Conservation (phyloP, 768 basidiomycete genomes). For the Pisolithus marmoratus region DNA sequence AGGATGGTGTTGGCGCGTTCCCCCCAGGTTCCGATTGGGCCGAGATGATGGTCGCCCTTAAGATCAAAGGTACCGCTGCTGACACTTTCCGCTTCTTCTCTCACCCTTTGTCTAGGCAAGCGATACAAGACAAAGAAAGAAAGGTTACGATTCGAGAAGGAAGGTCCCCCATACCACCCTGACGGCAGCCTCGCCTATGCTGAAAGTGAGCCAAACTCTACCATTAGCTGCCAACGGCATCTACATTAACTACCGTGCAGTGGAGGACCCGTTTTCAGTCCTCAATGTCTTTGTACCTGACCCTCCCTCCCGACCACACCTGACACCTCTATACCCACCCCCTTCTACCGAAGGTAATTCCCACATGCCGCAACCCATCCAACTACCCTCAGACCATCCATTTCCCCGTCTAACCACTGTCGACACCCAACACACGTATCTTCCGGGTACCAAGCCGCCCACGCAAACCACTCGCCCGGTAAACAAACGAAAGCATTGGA, state of each 20-base stretch:
- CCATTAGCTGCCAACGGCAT: not conserved
- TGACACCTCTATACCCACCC: conserved; percentile 54
- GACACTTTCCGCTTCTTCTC: not conserved
- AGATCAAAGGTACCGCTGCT: conserved; percentile 55
- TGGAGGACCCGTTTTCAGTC: conserved; percentile 75
- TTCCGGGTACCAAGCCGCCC: not conserved
- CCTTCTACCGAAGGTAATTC: conserved; percentile 2
- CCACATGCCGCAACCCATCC: conserved; percentile 22
- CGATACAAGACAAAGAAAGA: conserved; percentile 80
- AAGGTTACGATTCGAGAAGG: conserved; percentile 67
- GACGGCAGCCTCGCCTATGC: conserved; percentile 78
- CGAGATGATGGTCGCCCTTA: conserved; percentile 64
- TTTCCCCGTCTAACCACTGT: conserved; percentile 11
- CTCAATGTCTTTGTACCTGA: conserved; percentile 62
- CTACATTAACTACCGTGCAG: conserved; percentile 29
- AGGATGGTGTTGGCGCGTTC: conserved; percentile 70
- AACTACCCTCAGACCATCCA: conserved; percentile 17
- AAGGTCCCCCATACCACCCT: conserved; percentile 61
- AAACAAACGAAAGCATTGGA: conserved; percentile 54
- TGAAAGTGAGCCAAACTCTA: conserved; percentile 44
- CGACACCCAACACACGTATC: not conserved
- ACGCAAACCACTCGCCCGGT: conserved; percentile 3
- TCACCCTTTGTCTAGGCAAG: conserved; percentile 43
- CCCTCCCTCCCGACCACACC: conserved; percentile 44
- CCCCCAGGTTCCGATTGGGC: conserved; percentile 68